Base-by-base conservation (phyloP, 2,329 filamentous ascomycete species). In the Aspergillus tubingensis region DNA sequence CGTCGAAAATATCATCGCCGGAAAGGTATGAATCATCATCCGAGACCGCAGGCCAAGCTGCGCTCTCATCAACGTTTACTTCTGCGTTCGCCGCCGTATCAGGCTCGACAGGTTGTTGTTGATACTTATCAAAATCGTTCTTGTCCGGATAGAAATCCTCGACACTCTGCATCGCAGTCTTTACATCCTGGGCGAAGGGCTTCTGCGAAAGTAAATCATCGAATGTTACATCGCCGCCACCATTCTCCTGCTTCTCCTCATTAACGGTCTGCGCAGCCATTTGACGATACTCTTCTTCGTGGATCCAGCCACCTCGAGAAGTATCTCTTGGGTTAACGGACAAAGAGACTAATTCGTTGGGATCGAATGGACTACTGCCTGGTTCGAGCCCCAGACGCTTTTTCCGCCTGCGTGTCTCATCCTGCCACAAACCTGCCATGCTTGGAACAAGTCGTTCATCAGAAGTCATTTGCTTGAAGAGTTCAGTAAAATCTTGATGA, bases 361-460 rank as follows among this genome's bases (percentile, higher is more conserved):
- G 81, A 2, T 90, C 87, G 65, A 96, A 96, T 0, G 92, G 91
- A 62, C 85, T 94, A 68, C 86, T 91, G 5, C 82, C 86, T 32
- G 86, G 83, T 64, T 86, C 82, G 5, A 89, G 80, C 2, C 86
- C 85, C 84, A 94, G 88, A 49, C 85, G 85, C 51, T 85, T 82
- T 74, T 91, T 94, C 32, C 93, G 86, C 48, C 93, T 86, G 60
- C 87, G 87, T 0, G 89, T 91, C 75, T 98, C 95, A 68, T 96
- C 92, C 72, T 88, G 88, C 95, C 95, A 99, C 2, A 99, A 78
- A 0, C 91, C 90, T 58, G 92, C 92, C 91, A 99, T 94, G 65
- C 95, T 99, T 70, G 91, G 88, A 5, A 99, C 93, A 10, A 96
- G 82, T 71, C 96, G 96, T 71, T 93, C 81, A 65, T 91, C 87